Percentiles rank a stretch among this genome's conserved stretches.
phyloP scores from a whole-genome alignment of 495 filamentous ascomycete genomes.

The Choiromyces venosus region DNA sequence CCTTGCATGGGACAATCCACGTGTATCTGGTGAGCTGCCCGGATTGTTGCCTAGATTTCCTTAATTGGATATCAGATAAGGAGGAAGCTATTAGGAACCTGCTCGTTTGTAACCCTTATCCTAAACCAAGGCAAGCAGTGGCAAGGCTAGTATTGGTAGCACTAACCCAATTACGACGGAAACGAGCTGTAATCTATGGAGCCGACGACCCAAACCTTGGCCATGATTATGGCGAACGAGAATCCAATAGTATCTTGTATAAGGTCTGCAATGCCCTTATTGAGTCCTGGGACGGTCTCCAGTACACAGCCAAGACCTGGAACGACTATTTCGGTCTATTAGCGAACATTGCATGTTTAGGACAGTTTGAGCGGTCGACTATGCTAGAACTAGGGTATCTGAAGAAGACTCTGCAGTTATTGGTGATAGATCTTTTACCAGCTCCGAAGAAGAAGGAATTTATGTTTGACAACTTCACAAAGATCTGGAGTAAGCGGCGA shows the following conservation, averaged over 20 bases:
- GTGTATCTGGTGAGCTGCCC: constrained; percentile 53
- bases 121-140: constrained; percentile 57
- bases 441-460: constrained; percentile 28
- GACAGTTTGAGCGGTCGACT: constrained; percentile 38
- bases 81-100: constrained; percentile 59
- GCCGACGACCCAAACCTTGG: constrained; percentile 47
- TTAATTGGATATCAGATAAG: constrained; percentile 59
- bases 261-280: constrained; percentile 52
- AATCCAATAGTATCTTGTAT: constrained; percentile 49
- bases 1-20: constrained; percentile 52
- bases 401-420: constrained; percentile 33
- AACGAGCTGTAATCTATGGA: constrained; percentile 40
- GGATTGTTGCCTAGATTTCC: constrained; percentile 53
- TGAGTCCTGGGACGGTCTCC: constrained; percentile 53
- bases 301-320: constrained; percentile 61
- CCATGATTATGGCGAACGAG: constrained; percentile 34
- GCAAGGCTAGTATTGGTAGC: constrained; percentile 53
- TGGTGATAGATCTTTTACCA: constrained; percentile 34
- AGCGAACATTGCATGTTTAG: constrained; percentile 50
- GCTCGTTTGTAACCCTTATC: constrained; percentile 59
- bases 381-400: constrained; percentile 35
- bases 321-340: constrained; percentile 73
- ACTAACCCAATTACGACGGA: constrained; percentile 48
- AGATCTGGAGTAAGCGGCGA: constrained; percentile 35
- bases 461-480: constrained; percentile 38